Evolutionary conservation across 164 flowering plant genomes (phyloP), one percentile per base, ranked within the genome.

Genomic region (Vitis rupestris): DNA sequence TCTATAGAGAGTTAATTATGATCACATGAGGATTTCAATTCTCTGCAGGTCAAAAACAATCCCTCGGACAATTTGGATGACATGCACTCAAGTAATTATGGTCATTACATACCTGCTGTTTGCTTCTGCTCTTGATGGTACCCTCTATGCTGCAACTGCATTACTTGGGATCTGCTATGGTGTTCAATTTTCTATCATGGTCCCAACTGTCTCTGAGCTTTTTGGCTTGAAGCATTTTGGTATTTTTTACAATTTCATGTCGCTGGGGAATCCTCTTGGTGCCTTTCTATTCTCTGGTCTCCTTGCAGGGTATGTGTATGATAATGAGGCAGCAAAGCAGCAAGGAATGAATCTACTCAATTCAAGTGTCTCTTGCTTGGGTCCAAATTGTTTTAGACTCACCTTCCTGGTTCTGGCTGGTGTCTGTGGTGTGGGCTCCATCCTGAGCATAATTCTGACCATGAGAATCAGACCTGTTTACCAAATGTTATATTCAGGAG

Each of bases 101-200:
- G 64, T 82, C 54, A 3, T 80, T 16, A 64, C 86, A 4, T 91
- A 83, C 79, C 85, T 94, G 51, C 77, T 92, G 12, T 87, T 83
- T 73, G 99, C 95, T 31, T 91, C 88, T 3, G 90, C 85, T 51
- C 58, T 88, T 8, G 70, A 59, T 47, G 98, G 94, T 8, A 85
- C 93, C 59, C 88, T 92, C 23, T 85, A 82, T 73, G 82, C 78
- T 48, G 93, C 94, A 63, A 90, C 87, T 57, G 89, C 88, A 51
- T 76, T 90, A 31, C 89, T 92, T 48, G 98, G 99, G 19, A 79
- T 94, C 72, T 94, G 99, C 82, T 91, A 81, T 55, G 99, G 99
- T 11, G 85, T 86, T 63, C 98, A 91, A 66, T 81, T 91, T 77
- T 86, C 95, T 3, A 72, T 88, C 73, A 87, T 91, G 97, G 81